Evolutionary conservation across 306 rosid species (phyloP).

Genomic region (Pueraria montana): DNA sequence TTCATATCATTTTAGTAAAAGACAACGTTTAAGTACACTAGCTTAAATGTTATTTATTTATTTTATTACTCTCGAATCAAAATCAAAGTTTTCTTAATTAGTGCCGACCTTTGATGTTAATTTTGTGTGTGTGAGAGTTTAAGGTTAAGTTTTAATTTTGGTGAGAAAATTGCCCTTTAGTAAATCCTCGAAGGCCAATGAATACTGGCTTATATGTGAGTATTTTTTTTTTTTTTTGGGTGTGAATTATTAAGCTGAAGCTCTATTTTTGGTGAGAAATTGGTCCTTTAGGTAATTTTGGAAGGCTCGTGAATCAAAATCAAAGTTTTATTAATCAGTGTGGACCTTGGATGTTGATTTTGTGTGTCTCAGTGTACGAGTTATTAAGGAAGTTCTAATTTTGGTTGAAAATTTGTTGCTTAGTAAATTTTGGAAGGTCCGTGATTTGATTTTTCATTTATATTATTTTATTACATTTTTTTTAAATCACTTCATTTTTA

Average conservation of each 20-base stretch:
- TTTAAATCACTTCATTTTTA: too few species aligned
- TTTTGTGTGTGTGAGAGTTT: too few species aligned
- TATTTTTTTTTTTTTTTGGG: too few species aligned
- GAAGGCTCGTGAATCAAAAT: not conserved
- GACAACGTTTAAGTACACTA: too few species aligned
- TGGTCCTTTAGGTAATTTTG: not conserved
- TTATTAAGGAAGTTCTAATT: not conserved
- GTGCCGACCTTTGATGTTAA: not conserved
- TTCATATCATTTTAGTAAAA: too few species aligned
- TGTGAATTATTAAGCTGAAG: not conserved
- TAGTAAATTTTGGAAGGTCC: not conserved
- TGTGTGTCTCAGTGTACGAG: not conserved
- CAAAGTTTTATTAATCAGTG: not conserved
- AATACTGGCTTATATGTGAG: not conserved
- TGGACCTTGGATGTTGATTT: not conserved
- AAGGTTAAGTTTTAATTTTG: not conserved
- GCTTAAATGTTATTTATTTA: too few species aligned
- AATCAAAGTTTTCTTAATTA: too few species aligned
- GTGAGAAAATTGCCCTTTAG: too few species aligned
- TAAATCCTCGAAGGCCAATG: not conserved
- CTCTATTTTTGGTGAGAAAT: not conserved
- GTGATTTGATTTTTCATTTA: too few species aligned
- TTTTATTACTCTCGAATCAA: too few species aligned
- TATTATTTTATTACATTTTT: not conserved
- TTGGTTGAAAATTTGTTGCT: not conserved